These are phyloP conservation scores for Xylaria flabelliformis DNA, from an alignment of 495 filamentous ascomycete species.

Conservation along the genomic window DNA sequence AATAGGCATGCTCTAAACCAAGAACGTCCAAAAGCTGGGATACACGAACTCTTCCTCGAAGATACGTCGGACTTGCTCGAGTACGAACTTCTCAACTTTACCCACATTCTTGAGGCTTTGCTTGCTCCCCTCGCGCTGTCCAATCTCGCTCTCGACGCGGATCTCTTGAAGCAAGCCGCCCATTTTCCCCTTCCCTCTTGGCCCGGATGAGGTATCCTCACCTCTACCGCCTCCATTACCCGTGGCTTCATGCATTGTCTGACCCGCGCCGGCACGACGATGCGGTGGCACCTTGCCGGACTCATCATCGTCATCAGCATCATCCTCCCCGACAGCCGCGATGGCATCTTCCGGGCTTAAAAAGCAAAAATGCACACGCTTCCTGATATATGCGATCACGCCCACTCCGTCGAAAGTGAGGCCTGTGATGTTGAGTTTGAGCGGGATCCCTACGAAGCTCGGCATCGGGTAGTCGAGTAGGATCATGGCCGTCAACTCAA, in stretches of 20 bases:
- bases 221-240: constrained; percentile 13
- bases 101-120: constrained; percentile 97
- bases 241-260: constrained; percentile 30
- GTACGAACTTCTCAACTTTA: constrained; percentile 96
- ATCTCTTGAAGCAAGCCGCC: constrained; percentile 89
- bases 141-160: constrained; percentile 95
- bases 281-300: constrained; percentile 45
- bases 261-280: constrained; percentile 26
- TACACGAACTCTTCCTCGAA: constrained; percentile 99
- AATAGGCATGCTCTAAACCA: constrained; percentile 61
- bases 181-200: constrained; percentile 52
- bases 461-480: constrained; percentile 98
- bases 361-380: constrained; percentile 88
- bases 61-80: constrained; percentile 94
- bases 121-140: constrained; percentile 85
- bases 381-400: constrained; percentile 86
- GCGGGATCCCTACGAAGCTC: constrained; percentile 89
- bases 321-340: constrained; percentile 64
- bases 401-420: constrained; percentile 94
- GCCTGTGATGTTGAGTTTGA: constrained; percentile 91
- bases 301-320: constrained; percentile 42
- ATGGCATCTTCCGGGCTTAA: constrained; percentile 85
- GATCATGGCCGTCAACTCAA: constrained; percentile 91
- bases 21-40: constrained; percentile 96
- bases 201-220: constrained; percentile 20